Evolutionary conservation across 805 yeast species (phyloP).

Genomic region (Ogataea parapolymorpha): DNA sequence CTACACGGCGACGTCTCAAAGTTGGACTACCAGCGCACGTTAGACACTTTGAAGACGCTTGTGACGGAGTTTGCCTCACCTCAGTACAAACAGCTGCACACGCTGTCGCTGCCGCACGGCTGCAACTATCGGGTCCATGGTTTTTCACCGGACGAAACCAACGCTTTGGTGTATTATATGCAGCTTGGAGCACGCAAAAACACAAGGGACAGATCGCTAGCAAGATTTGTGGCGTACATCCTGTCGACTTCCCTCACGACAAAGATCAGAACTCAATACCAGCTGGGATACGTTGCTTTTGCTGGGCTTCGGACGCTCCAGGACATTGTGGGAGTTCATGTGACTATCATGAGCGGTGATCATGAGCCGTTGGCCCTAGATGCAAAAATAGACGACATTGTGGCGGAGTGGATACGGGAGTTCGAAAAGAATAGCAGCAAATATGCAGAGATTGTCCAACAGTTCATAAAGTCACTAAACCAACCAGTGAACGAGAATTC

Average conservation of each 20-base stretch:
- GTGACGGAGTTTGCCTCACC: conserved; percentile 14
- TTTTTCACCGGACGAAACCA: conserved; percentile 48
- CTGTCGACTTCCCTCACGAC: conserved; percentile 41
- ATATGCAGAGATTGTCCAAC: conserved; percentile 37
- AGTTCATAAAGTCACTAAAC: conserved; percentile 33
- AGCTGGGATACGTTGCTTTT: conserved; percentile 60
- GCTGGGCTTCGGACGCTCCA: conserved; percentile 53
- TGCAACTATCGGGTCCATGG: conserved; percentile 34
- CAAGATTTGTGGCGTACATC: conserved; percentile 45
- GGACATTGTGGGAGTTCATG: conserved; percentile 54
- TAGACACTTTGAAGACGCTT: conserved; percentile 12
- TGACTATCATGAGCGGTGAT: conserved; percentile 53
- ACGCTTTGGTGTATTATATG: conserved; percentile 48
- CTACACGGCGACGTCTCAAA: conserved; percentile 48
- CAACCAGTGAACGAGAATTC: conserved; percentile 20
- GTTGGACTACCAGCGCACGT: neutral
- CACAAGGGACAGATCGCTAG: conserved; percentile 34
- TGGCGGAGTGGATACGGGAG: conserved; percentile 39
- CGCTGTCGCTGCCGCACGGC: conserved; percentile 38
- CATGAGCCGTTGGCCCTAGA: conserved; percentile 41
- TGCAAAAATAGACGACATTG: conserved; percentile 44
- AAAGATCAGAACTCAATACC: conserved; percentile 52
- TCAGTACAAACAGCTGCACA: conserved; percentile 30
- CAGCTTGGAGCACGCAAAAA: conserved; percentile 53
- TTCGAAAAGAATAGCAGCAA: conserved; percentile 27